Conservation (phyloP, 306 rosid genomes). For the Leucaena leucocephala region DNA sequence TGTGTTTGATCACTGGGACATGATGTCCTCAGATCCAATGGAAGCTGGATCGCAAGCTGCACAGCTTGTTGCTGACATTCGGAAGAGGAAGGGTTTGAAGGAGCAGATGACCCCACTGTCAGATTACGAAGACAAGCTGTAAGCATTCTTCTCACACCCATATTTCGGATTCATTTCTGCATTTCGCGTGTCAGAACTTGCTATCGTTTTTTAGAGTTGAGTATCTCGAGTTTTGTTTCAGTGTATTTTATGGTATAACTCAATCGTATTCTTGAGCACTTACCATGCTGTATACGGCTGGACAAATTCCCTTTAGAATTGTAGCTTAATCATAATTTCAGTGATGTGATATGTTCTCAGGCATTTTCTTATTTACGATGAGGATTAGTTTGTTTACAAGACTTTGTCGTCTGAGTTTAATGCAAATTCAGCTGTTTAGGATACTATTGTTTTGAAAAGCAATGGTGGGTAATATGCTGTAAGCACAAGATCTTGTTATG, state of each 20-base stretch:
- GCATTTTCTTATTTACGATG: not conserved
- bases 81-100: slow-evolving; percentile 98
- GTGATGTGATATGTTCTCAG: not conserved
- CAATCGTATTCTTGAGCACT: not conserved
- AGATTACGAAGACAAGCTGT: slow-evolving; percentile 79
- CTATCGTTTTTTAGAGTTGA: not conserved
- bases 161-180: not conserved
- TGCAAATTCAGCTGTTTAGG: not conserved
- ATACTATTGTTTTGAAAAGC: not conserved
- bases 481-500: not conserved
- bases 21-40: slow-evolving; percentile 83
- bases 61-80: slow-evolving; percentile 59
- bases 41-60: slow-evolving; percentile 78
- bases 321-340: not conserved
- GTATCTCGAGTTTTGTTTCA: not conserved
- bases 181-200: not conserved
- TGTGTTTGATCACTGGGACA: slow-evolving; percentile 96
- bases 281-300: not conserved
- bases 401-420: not conserved
- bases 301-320: not conserved
- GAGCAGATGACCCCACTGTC: slow-evolving; percentile 86
- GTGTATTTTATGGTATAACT: not conserved
- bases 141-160: slow-evolving; percentile 16
- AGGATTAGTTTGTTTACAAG: not conserved
- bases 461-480: not conserved